Conservation (phyloP, 177 flowering plant species). For the Tripterygium wilfordii region DNA sequence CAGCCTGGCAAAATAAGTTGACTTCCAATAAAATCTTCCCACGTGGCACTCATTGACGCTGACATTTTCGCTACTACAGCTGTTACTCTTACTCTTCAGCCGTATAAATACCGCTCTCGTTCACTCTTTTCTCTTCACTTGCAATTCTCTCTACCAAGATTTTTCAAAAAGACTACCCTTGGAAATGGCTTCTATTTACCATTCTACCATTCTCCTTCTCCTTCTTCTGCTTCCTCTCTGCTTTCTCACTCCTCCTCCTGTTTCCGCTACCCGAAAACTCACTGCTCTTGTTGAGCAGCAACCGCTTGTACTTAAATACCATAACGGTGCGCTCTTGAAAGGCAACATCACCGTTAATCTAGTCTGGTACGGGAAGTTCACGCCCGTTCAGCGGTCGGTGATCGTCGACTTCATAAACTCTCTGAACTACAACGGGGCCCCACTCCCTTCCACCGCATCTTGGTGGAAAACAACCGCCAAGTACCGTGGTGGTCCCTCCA, state of each 20-base stretch:
- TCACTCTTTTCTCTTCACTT: not conserved
- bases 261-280: slow-evolving; percentile 14
- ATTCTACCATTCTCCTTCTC: slow-evolving; percentile 17
- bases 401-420: slow-evolving; percentile 68
- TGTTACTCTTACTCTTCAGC: slow-evolving; percentile 15
- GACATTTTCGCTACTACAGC: slow-evolving; percentile 29
- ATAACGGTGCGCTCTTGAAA: slow-evolving; percentile 70
- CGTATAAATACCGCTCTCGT: not conserved
- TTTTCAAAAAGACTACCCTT: not conserved
- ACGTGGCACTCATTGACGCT: slow-evolving; percentile 13
- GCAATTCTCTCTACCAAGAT: not conserved
- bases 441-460: slow-evolving; percentile 38
- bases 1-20: slow-evolving; percentile 25
- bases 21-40: slow-evolving; percentile 16
- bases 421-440: slow-evolving; percentile 17
- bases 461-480: slow-evolving; percentile 72
- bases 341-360: slow-evolving; percentile 63
- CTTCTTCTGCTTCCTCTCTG: slow-evolving; percentile 12
- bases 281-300: slow-evolving; percentile 50
- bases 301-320: slow-evolving; percentile 63
- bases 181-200: slow-evolving; percentile 20
- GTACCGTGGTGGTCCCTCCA: slow-evolving; percentile 42
- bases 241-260: slow-evolving; percentile 3
- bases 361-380: slow-evolving; percentile 80
- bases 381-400: slow-evolving; percentile 59